A percentile compares a stretch with the other conserved stretches of the same genome.
Evolutionary conservation across 2,329 filamentous ascomycete genomes (phyloP).

Genomic region (Monilinia fructigena): DNA sequence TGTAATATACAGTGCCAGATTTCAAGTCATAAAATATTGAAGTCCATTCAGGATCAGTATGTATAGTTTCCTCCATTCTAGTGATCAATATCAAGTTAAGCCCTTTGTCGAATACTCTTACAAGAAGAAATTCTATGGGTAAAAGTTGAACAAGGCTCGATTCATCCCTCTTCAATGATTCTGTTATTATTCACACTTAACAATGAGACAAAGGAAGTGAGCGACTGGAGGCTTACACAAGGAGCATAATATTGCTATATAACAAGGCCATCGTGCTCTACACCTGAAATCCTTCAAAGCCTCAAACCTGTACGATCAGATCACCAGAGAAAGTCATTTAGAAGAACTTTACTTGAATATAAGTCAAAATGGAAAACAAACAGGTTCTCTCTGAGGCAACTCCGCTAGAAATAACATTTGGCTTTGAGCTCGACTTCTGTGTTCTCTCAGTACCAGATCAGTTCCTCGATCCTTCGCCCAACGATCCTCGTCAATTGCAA

Average conservation of each 20-base stretch:
- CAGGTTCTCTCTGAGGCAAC: not conserved
- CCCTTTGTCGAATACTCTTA: no score
- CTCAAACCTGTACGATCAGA: no score
- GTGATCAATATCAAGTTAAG: no score
- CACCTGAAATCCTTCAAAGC: not conserved
- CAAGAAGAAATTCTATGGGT: no score
- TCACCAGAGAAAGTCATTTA: not conserved
- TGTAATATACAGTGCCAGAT: no score
- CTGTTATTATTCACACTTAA: not conserved
- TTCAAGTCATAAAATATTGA: no score
- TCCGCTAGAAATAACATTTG: not conserved
- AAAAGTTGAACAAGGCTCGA: not conserved
- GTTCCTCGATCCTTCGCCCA: not conserved
- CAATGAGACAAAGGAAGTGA: not conserved
- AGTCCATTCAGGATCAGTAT: no score
- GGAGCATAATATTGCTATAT: not conserved
- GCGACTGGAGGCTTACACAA: not conserved
- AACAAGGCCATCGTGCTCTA: not conserved
- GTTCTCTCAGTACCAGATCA: not conserved
- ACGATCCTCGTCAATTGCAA: not conserved
- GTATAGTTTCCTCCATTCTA: no score
- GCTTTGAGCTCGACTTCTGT: slow-evolving; percentile 8
- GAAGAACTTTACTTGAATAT: not conserved
- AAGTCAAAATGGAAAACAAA: not conserved
- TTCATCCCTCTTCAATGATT: not conserved